phyloP scores from a whole-genome alignment of 2,329 filamentous ascomycete genomes.

The Fusarium papillatum region DNA sequence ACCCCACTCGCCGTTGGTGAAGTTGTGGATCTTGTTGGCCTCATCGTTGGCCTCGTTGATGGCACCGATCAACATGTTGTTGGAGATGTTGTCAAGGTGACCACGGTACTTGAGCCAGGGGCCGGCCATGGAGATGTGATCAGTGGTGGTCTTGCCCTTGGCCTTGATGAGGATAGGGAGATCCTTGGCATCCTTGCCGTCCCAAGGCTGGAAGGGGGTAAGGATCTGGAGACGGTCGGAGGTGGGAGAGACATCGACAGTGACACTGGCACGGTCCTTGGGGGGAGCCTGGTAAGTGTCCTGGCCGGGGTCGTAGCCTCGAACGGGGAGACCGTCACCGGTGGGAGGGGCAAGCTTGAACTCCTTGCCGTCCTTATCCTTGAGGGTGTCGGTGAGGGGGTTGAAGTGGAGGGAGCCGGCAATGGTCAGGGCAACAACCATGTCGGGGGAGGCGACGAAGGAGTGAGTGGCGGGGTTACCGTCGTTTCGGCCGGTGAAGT shows the following conservation, averaged over 20 bases:
- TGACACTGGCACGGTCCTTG: slow-evolving; percentile 78
- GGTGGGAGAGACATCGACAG: slow-evolving; percentile 86
- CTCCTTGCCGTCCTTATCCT: slow-evolving; percentile 96
- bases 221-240: slow-evolving; percentile 97
- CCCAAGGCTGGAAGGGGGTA: slow-evolving; percentile 87
- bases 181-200: slow-evolving; percentile 89
- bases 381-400: slow-evolving; percentile 91
- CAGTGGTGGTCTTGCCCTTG: slow-evolving; percentile 97
- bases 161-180: slow-evolving; percentile 98
- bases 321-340: slow-evolving; percentile 83
- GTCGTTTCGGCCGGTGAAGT: slow-evolving; percentile 98
- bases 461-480: slow-evolving; percentile 95
- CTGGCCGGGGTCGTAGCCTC: slow-evolving; percentile 90
- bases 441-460: slow-evolving; percentile 91
- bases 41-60: slow-evolving; percentile 96
- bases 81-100: slow-evolving; percentile 99
- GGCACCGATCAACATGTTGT: slow-evolving; percentile 99
- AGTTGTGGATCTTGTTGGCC: slow-evolving; percentile 98
- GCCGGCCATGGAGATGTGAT: slow-evolving; percentile 97
- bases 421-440: slow-evolving; percentile 89
- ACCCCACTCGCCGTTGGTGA: slow-evolving; percentile 84
- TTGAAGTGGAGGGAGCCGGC: slow-evolving; percentile 94
- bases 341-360: slow-evolving; percentile 88
- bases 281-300: slow-evolving; percentile 98
- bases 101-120: slow-evolving; percentile 99